phyloP scores from a whole-genome alignment of 371 early-diverging fungal genomes.

The Mortierella sp. region DNA sequence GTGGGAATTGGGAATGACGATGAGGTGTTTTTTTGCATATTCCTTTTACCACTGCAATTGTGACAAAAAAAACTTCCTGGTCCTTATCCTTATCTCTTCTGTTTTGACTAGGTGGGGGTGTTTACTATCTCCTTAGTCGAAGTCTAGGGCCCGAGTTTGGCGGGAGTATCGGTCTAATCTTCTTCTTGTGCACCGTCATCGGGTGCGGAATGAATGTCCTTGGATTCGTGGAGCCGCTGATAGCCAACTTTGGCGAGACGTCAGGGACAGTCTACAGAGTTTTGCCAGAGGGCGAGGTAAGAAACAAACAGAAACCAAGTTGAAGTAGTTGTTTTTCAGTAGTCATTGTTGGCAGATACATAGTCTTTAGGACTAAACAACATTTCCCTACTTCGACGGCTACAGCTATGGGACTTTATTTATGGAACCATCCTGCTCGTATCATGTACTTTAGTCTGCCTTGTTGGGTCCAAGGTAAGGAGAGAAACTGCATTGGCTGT shows the following conservation, averaged over 20 bases:
- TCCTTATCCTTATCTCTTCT: neutral
- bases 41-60: no score
- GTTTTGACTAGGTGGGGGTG: conserved; percentile 72
- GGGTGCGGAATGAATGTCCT: conserved; percentile 70
- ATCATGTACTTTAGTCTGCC: conserved; percentile 61
- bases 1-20: neutral
- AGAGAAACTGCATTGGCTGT: neutral
- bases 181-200: conserved; percentile 70
- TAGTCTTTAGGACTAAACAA: no score
- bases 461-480: conserved; percentile 60
- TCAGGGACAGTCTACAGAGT: conserved; percentile 59
- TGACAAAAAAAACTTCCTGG: no score
- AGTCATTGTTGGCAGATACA: no score
- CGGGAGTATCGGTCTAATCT: conserved; percentile 77
- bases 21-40: neutral
- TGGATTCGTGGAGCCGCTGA: conserved; percentile 70
- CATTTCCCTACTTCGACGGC: no score
- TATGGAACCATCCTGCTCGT: conserved; percentile 63
- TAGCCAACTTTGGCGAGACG: conserved; percentile 63
- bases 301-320: neutral
- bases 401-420: conserved; percentile 55
- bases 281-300: conserved; percentile 64
- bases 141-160: conserved; percentile 83
- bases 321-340: neutral
- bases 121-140: conserved; percentile 80